These are phyloP conservation scores for Neckera pumila DNA, from an alignment of 225 moss, liverwort and hornwort species.

Conservation along the genomic window DNA sequence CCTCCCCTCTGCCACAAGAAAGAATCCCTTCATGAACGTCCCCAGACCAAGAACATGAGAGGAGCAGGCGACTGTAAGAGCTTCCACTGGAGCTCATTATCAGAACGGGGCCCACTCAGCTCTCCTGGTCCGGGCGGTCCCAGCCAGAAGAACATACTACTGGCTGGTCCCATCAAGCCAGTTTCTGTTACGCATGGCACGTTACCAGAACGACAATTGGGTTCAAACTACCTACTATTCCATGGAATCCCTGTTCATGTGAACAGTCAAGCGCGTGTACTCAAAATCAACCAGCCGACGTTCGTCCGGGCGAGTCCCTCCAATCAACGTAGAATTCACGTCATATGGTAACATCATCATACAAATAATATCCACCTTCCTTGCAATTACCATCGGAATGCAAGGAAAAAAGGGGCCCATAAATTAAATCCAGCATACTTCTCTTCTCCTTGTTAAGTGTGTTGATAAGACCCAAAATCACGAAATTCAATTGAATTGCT, in stretches of 20 bases:
- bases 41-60: conserved; percentile 6
- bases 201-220: background rate
- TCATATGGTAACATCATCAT: background rate
- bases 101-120: background rate
- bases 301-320: background rate
- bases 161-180: background rate
- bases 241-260: background rate
- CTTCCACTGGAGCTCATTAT: background rate
- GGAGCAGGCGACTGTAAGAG: conserved; percentile 7
- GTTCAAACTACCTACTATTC: background rate
- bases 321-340: background rate
- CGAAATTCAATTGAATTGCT: conserved; percentile 21
- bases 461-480: conserved; percentile 22
- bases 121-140: background rate
- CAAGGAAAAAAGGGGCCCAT: background rate
- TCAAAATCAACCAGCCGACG: background rate
- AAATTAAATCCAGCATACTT: background rate
- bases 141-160: background rate
- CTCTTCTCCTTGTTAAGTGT: background rate
- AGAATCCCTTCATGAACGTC: conserved; percentile 5
- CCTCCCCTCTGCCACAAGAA: background rate
- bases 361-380: conserved; percentile 8
- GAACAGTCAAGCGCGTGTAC: background rate
- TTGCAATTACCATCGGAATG: background rate
- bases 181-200: background rate